Base-by-base conservation (phyloP, 1,284 basidiomycete genomes). In the Caloboletus inedulis region DNA sequence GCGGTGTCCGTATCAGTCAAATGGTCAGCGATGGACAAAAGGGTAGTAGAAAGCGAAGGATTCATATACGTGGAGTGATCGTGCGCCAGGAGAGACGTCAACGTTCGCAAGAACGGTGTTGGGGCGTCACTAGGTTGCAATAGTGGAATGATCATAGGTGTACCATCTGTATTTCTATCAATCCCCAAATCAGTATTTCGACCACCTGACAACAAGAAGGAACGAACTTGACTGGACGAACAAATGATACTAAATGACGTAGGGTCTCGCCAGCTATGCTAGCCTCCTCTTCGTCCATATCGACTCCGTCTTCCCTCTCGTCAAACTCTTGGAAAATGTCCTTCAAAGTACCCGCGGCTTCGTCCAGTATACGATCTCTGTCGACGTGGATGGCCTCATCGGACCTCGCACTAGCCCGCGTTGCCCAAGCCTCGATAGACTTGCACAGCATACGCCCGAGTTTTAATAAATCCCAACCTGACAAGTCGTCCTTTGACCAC, bases 271-370 rank as follows among this genome's bases (percentile, higher is more conserved):
- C 86, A 7, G 87, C 73, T 18, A 82, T 77, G 31, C 66, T 72
- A 7, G 82, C 79, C 59, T 88, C 87, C 52, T 87, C 84, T 52
- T 84, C 80, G 48, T 86, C 84, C 55, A 84, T 63, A n/a, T 78
- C 72, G 2, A 74, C 71, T 5, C 79, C 78, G n/a, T 85, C 82
- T 4, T 79, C 79, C 46, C 81, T 73, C 30, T 78, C 76, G 55
- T 89, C 87, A 46, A 86, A 74, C 57, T 89, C 85, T 58, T 86
- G 81, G 21, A 88, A 75, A 9, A 88, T 77, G 59, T 91, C 88
- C 63, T 81, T 84, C 54, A 88, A 59, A 8, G 85, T 77, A 0
- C 81, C 80, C 2, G 84, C 81, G 8, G 80, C 78, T 63, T 91
- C 88, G 47, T 82, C 79, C 49, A 91, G 61, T 43, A 89, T 78